Conservation (phyloP, 202 grass and related monocot species). For the Setaria italica region DNA sequence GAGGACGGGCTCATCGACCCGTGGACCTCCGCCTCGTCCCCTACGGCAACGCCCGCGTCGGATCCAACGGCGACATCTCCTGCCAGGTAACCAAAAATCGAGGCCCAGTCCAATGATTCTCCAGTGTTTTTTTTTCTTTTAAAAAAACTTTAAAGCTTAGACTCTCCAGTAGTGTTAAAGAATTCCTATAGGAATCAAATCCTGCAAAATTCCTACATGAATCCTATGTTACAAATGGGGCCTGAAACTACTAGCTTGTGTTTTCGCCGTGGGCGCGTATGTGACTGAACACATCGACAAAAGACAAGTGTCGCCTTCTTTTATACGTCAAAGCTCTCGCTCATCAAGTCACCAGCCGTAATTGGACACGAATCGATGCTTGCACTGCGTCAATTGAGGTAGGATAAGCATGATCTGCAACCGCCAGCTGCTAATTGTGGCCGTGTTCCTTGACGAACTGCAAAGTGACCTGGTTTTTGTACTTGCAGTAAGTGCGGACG, state of each 20-base stretch:
- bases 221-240: too few relatives aligned
- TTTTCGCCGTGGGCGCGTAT: too few relatives aligned
- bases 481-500: not conserved
- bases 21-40: constrained; percentile 68
- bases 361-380: not conserved
- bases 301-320: too few relatives aligned
- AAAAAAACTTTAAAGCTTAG: too few relatives aligned
- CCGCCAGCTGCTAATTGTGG: not conserved
- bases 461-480: not conserved
- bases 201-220: too few relatives aligned
- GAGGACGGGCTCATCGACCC: constrained; percentile 59
- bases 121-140: not conserved
- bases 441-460: not conserved
- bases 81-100: not conserved
- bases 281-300: too few relatives aligned
- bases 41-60: constrained; percentile 67
- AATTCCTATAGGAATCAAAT: too few relatives aligned
- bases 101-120: not conserved
- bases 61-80: constrained; percentile 8
- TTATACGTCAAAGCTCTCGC: too few relatives aligned
- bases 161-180: too few relatives aligned
- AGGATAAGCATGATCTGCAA: not conserved
- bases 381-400: not conserved
- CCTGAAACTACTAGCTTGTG: too few relatives aligned
- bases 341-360: too few relatives aligned